Percentiles rank a stretch among this genome's conserved stretches.
These are phyloP conservation scores for Azolla pinnata DNA, from an alignment of 75 land plant genomes.

Conservation along the genomic window DNA sequence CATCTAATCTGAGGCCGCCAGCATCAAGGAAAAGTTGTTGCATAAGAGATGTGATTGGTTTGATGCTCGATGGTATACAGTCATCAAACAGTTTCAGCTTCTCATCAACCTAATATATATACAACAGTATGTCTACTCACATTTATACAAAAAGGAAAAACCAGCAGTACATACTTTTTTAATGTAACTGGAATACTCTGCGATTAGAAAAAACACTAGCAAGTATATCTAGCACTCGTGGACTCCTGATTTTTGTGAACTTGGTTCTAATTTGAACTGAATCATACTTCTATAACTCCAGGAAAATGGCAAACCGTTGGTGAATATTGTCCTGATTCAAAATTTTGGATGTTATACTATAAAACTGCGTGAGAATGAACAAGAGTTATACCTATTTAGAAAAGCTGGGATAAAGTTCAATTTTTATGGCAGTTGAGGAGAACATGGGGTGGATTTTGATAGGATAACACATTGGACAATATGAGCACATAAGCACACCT, in stretches of 20 bases:
- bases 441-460: background rate
- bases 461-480: background rate
- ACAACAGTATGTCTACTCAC: background rate
- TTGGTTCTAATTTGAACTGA: no score
- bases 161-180: background rate
- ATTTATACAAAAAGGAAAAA: background rate
- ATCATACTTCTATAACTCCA: no score
- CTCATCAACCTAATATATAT: constrained; percentile 47
- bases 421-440: background rate
- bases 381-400: background rate
- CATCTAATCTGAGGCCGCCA: constrained; percentile 16
- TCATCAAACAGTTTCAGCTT: constrained; percentile 41
- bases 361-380: background rate
- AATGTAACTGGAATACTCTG: background rate
- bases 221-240: background rate
- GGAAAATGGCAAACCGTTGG: background rate
- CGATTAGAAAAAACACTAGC: background rate
- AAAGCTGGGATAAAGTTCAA: background rate
- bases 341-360: background rate
- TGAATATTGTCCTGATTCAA: background rate
- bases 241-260: no score
- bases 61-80: constrained; percentile 39
- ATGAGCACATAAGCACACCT: constrained; percentile 42
- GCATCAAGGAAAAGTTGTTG: constrained; percentile 35
- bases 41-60: constrained; percentile 40